A percentile compares a stretch with the other conserved stretches of the same genome.
Evolutionary conservation across 2,329 filamentous ascomycete species (phyloP).

Genomic region (Didymosphaeria variabile): DNA sequence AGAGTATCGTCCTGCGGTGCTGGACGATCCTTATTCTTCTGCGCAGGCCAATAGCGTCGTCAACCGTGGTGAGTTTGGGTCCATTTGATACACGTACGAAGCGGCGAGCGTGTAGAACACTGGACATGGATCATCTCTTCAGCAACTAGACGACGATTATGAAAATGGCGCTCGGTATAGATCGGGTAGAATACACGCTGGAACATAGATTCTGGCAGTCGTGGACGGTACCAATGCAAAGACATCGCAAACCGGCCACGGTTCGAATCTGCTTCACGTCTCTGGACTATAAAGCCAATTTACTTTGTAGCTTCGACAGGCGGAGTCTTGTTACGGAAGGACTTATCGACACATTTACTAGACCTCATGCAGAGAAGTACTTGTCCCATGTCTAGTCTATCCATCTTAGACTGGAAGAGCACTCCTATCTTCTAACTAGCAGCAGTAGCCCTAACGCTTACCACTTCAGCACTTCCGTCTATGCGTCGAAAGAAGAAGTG

Average conservation of each 20-base stretch:
- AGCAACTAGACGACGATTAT: not conserved
- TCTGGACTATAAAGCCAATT: not conserved
- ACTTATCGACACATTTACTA: conserved; percentile 1
- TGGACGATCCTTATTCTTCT: too few species aligned
- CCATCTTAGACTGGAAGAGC: conserved; percentile 22
- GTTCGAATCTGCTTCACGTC: too few species aligned
- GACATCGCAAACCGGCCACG: too few species aligned
- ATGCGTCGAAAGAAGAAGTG: conserved; percentile 17
- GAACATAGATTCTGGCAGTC: not conserved
- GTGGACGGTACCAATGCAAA: not conserved
- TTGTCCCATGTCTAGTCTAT: conserved; percentile 25
- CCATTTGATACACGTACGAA: too few species aligned
- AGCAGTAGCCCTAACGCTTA: conserved; percentile 17
- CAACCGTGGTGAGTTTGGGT: too few species aligned
- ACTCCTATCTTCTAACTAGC: conserved; percentile 20
- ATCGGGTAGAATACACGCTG: not conserved
- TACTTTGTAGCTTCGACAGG: conserved; percentile 14
- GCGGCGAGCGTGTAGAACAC: too few species aligned
- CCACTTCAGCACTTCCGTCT: conserved; percentile 28
- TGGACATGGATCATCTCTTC: not conserved
- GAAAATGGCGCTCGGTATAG: not conserved
- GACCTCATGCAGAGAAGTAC: conserved; percentile 28
- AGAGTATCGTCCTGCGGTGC: too few species aligned
- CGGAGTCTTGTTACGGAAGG: conserved; percentile 3
- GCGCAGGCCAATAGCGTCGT: too few species aligned